Evolutionary conservation across 352 stramenopile genomes (phyloP).

Genomic region (Phytophthora nicotianae): DNA sequence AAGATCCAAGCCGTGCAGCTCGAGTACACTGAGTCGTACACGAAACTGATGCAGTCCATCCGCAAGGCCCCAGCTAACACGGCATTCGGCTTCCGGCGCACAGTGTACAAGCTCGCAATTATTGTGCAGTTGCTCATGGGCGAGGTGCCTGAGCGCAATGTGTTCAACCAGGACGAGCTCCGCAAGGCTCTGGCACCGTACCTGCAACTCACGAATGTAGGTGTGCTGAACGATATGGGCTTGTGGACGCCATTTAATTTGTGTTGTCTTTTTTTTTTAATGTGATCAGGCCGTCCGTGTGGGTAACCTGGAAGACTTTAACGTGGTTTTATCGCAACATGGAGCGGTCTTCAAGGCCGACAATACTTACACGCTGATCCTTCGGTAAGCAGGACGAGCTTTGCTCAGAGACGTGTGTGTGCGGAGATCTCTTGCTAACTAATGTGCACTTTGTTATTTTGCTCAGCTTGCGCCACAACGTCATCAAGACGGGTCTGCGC

Average conservation of each 20-base stretch:
- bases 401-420: neutral
- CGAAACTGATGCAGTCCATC: constrained; percentile 95
- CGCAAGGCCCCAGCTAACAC: constrained; percentile 97
- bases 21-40: constrained; percentile 97
- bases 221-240: constrained; percentile 2
- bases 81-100: constrained; percentile 95
- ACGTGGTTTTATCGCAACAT: constrained; percentile 88
- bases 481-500: constrained; percentile 98
- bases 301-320: constrained; percentile 96
- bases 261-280: constrained; percentile 6
- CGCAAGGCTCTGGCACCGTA: constrained; percentile 93
- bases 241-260: constrained; percentile 8
- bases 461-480: constrained; percentile 94
- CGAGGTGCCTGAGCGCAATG: constrained; percentile 95
- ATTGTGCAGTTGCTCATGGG: constrained; percentile 98
- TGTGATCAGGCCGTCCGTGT: constrained; percentile 91
- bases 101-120: constrained; percentile 95
- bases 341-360: constrained; percentile 91
- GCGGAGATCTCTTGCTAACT: constrained; percentile 1
- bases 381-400: constrained; percentile 59
- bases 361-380: constrained; percentile 96
- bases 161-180: constrained; percentile 94
- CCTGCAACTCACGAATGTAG: constrained; percentile 94
- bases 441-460: constrained; percentile 2
- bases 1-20: constrained; percentile 97